A percentile compares a stretch with the other conserved stretches of the same genome.
Evolutionary conservation across 176 grass and related monocot genomes (phyloP).

Genomic region (Triticum turgidum): DNA sequence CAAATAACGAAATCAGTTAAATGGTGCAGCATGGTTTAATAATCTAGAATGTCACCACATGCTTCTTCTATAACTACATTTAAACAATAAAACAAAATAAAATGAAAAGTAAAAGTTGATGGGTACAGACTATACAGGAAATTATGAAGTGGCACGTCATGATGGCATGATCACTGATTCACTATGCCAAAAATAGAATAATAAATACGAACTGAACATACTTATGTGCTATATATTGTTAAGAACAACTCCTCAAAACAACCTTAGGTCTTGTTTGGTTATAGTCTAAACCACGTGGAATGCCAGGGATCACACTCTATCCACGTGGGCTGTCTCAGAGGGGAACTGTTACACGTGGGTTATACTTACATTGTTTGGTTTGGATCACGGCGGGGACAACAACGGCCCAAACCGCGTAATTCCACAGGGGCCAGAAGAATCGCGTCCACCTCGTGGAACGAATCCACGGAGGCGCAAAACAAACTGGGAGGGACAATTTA

Average conservation of each 20-base stretch:
- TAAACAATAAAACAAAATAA: neutral
- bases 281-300: no score
- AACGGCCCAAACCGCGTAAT: no score
- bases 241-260: neutral
- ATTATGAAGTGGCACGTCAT: neutral
- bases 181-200: neutral
- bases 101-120: no score
- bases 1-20: neutral
- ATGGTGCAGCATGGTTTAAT: neutral
- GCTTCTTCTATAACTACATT: neutral
- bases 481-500: no score
- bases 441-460: no score
- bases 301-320: no score
- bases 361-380: no score
- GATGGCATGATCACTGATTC: neutral
- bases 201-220: neutral
- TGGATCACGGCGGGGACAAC: no score
- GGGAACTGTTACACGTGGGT: no score
- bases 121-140: neutral
- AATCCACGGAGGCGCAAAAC: no score
- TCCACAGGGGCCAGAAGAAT: no score
- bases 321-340: no score
- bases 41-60: neutral
- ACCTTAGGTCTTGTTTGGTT: neutral
- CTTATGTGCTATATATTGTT: neutral